These are phyloP conservation scores for Quambalaria eucalypti DNA, from an alignment of 1,284 basidiomycete genomes.

Conservation along the genomic window DNA sequence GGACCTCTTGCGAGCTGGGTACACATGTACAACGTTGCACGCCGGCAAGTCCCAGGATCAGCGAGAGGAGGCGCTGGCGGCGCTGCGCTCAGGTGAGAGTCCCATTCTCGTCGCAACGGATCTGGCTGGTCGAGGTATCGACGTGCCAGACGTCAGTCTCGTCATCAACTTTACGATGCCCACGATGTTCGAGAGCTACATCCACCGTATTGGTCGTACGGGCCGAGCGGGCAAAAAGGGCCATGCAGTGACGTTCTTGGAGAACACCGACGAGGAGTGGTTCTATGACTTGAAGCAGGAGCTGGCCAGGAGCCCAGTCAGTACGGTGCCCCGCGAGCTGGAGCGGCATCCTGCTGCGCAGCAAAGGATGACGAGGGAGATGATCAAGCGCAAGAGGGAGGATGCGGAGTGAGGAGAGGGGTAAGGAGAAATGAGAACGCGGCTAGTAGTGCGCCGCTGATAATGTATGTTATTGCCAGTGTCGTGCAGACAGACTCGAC, in stretches of 20 bases:
- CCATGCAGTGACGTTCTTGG: slow-evolving; percentile 85
- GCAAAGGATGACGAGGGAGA: slow-evolving; percentile 6
- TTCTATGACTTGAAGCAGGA: slow-evolving; percentile 52
- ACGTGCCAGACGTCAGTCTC: slow-evolving; percentile 87
- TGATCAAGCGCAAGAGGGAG: slow-evolving; percentile 8
- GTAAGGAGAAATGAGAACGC: too few species aligned
- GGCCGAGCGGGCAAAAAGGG: slow-evolving; percentile 94
- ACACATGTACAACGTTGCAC: slow-evolving; percentile 79
- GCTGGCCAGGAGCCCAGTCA: slow-evolving; percentile 32
- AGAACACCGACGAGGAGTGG: slow-evolving; percentile 90
- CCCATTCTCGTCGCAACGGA: slow-evolving; percentile 85
- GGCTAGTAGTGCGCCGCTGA: too few species aligned
- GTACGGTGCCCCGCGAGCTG: slow-evolving; percentile 22
- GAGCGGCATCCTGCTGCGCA: slow-evolving; percentile 38
- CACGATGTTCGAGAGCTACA: slow-evolving; percentile 87
- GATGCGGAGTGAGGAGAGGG: not conserved
- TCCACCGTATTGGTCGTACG: slow-evolving; percentile 93
- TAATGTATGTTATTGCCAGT: too few species aligned
- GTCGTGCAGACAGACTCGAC: too few species aligned
- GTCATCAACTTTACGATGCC: slow-evolving; percentile 98
- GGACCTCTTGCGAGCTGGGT: slow-evolving; percentile 76
- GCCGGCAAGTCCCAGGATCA: slow-evolving; percentile 96
- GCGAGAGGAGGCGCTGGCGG: slow-evolving; percentile 79
- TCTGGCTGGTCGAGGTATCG: slow-evolving; percentile 94
- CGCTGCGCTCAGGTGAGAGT: slow-evolving; percentile 77